Conservation (phyloP, 768 basidiomycete species). For the Dictyophora rubrovolvata region DNA sequence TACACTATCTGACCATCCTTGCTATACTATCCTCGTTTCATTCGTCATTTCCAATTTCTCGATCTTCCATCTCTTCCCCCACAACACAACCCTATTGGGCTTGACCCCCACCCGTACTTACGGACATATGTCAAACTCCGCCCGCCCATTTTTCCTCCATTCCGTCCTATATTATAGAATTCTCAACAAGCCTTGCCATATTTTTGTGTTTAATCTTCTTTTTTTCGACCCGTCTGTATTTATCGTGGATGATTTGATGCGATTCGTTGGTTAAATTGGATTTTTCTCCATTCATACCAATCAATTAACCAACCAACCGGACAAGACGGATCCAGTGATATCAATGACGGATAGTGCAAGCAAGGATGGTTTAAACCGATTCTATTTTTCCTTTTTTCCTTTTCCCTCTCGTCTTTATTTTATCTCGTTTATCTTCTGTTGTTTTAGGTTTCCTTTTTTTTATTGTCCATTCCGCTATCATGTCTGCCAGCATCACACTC, state of each 20-base stretch:
- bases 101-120: no score
- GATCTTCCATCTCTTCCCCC: background rate
- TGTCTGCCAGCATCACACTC: background rate
- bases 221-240: background rate
- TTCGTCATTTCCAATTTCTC: background rate
- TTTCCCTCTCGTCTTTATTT: no score
- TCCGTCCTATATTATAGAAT: no score
- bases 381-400: no score
- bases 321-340: background rate
- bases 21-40: no score
- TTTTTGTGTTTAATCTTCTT: background rate
- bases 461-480: background rate
- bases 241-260: background rate
- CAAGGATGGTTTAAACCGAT: no score
- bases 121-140: no score
- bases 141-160: no score
- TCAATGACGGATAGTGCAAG: background rate
- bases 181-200: no score
- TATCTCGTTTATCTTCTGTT: background rate
- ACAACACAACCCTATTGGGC: background rate
- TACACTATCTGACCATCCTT: no score
- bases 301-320: background rate
- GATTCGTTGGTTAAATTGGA: background rate
- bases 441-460: background rate
- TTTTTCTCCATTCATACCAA: background rate